Percentiles rank a stretch among this genome's conserved stretches.
These are phyloP conservation scores for Cercophora sp. DNA, from an alignment of 495 filamentous ascomycete species.

Conservation along the genomic window DNA sequence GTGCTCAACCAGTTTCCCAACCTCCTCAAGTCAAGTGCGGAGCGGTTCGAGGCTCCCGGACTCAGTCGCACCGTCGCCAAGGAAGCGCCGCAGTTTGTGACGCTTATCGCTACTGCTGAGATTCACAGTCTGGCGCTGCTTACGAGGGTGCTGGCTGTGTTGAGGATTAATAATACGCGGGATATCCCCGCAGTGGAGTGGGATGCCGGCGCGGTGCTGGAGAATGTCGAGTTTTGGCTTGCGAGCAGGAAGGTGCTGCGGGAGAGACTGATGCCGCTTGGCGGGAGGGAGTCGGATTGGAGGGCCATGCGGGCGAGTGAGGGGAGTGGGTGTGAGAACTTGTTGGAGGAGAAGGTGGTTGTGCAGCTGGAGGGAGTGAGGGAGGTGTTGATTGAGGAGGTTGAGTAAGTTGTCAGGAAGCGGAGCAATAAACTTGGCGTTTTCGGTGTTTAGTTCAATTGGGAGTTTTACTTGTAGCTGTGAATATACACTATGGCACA, in stretches of 20 bases:
- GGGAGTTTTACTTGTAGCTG: too few species aligned
- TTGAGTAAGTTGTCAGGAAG: slow-evolving; percentile 22
- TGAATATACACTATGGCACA: too few species aligned
- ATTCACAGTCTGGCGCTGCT: slow-evolving; percentile 73
- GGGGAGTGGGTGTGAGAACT: slow-evolving; percentile 46
- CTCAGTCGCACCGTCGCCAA: slow-evolving; percentile 41
- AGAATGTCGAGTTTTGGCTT: slow-evolving; percentile 76
- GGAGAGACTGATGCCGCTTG: slow-evolving; percentile 66
- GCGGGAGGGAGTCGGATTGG: slow-evolving; percentile 65
- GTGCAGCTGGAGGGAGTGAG: slow-evolving; percentile 55
- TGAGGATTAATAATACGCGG: slow-evolving; percentile 57
- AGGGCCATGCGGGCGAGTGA: slow-evolving; percentile 37
- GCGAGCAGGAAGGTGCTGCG: slow-evolving; percentile 56
- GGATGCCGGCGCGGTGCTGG: slow-evolving; percentile 64
- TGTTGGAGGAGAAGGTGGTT: slow-evolving; percentile 70
- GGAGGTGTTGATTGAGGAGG: slow-evolving; percentile 42
- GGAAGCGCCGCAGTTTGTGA: slow-evolving; percentile 51
- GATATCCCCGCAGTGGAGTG: slow-evolving; percentile 65
- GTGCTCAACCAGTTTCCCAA: slow-evolving; percentile 83
- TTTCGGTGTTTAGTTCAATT: not conserved
- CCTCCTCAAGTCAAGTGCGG: slow-evolving; percentile 60
- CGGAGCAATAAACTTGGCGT: not conserved
- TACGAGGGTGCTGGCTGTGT: slow-evolving; percentile 57
- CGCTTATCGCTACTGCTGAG: slow-evolving; percentile 68
- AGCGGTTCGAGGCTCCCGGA: slow-evolving; percentile 54